phyloP scores from a whole-genome alignment of 2,329 filamentous ascomycete genomes.

The Neofusicoccum sp. region DNA sequence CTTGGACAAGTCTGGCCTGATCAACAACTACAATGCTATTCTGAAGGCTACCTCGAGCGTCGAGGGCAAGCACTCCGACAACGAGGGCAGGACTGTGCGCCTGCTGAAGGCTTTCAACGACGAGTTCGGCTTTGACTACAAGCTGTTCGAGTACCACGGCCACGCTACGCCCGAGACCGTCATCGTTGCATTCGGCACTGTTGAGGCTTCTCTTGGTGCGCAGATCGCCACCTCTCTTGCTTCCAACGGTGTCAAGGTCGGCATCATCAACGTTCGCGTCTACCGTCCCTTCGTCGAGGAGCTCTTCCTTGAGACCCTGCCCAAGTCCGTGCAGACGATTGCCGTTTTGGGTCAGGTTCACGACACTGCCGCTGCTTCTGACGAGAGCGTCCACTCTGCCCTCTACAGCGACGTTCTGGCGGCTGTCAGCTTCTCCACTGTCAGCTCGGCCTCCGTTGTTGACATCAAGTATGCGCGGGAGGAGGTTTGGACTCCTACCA shows the following conservation, averaged over 20 bases:
- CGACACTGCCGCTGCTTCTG: constrained; percentile 71
- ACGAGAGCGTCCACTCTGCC: constrained; percentile 76
- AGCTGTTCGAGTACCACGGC: constrained; percentile 91
- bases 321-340: constrained; percentile 72
- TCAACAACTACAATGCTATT: constrained; percentile 69
- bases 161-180: constrained; percentile 79
- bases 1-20: constrained; percentile 71
- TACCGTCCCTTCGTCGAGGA: constrained; percentile 97
- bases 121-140: constrained; percentile 91
- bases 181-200: constrained; percentile 88
- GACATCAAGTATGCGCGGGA: constrained; percentile 90
- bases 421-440: constrained; percentile 73
- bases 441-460: constrained; percentile 57
- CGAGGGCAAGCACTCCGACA: constrained; percentile 70
- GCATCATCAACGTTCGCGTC: constrained; percentile 86
- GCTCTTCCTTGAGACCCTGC: constrained; percentile 81
- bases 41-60: constrained; percentile 62
- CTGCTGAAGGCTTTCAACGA: constrained; percentile 78
- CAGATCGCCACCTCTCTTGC: constrained; percentile 77
- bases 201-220: constrained; percentile 82
- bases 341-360: constrained; percentile 88
- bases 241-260: constrained; percentile 74
- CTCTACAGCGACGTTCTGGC: constrained; percentile 92
- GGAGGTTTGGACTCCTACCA: constrained; percentile 63
- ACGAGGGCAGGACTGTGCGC: constrained; percentile 70